Percentiles rank a stretch among this genome's conserved stretches.
phyloP scores from a whole-genome alignment of 805 yeast species.

The Suhomyces faveliae region DNA sequence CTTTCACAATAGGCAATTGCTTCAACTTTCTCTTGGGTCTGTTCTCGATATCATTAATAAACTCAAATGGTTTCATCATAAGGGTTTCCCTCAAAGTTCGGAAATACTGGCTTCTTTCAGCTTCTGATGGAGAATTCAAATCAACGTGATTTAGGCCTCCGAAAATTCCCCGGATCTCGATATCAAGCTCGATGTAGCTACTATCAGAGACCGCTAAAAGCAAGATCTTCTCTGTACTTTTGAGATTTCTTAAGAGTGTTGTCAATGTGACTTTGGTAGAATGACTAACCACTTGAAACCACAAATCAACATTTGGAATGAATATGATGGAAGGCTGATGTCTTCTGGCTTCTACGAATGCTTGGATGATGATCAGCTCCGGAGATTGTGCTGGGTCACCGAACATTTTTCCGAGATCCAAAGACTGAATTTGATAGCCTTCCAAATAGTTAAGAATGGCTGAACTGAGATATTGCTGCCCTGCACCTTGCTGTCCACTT shows the following conservation, averaged over 20 bases:
- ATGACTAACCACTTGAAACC: constrained; percentile 66
- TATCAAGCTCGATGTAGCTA: constrained; percentile 37
- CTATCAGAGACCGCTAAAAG: constrained; percentile 70
- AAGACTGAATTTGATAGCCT: constrained; percentile 83
- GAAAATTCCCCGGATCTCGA: constrained; percentile 54
- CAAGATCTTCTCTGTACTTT: constrained; percentile 70
- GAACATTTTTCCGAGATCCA: constrained; percentile 75
- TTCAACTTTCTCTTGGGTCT: constrained; percentile 51
- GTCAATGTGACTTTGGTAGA: constrained; percentile 71
- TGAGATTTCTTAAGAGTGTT: constrained; percentile 64
- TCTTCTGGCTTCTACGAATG: constrained; percentile 82
- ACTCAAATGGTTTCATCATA: constrained; percentile 66
- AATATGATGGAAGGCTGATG: constrained; percentile 85
- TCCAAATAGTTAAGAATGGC: constrained; percentile 82
- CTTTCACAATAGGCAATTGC: constrained; percentile 31
- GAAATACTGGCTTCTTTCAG: constrained; percentile 60
- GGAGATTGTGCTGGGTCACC: constrained; percentile 79
- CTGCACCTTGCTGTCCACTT: constrained; percentile 74
- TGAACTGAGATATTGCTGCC: constrained; percentile 80
- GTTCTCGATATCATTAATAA: constrained; percentile 58
- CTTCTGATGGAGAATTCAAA: constrained; percentile 40
- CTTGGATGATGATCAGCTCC: constrained; percentile 80
- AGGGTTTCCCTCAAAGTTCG: constrained; percentile 52
- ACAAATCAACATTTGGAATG: constrained; percentile 78
- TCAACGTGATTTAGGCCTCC: constrained; percentile 52